These are phyloP conservation scores for Mycosphaerella sp. DNA, from an alignment of 2,329 filamentous ascomycete genomes.

Conservation along the genomic window DNA sequence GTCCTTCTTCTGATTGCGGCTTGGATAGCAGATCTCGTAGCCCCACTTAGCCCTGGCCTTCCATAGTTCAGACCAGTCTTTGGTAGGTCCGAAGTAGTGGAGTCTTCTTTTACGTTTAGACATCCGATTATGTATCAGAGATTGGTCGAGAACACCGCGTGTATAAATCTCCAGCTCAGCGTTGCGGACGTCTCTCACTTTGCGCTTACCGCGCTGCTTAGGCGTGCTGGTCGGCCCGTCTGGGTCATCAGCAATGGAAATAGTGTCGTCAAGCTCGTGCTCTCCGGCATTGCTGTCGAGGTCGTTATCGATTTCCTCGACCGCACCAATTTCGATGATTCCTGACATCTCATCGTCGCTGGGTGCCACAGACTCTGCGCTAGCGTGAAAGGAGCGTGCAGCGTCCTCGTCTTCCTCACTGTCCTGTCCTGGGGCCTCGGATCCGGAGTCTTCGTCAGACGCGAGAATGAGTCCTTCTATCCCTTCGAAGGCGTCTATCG, in stretches of 20 bases:
- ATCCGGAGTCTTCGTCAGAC: not conserved
- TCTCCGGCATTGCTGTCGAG: constrained; percentile 35
- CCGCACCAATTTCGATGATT: constrained; percentile 24
- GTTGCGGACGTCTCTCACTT: not conserved
- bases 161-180: constrained; percentile 16
- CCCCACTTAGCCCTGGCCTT: constrained; percentile 49
- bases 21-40: constrained; percentile 48
- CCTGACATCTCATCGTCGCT: constrained; percentile 33
- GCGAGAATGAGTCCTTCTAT: constrained; percentile 26
- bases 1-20: constrained; percentile 33
- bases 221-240: not conserved
- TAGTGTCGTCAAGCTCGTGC: constrained; percentile 32
- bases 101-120: constrained; percentile 43
- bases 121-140: constrained; percentile 21
- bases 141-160: constrained; percentile 26
- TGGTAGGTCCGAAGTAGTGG: constrained; percentile 47
- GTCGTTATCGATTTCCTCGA: constrained; percentile 29
- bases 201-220: not conserved
- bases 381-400: constrained; percentile 34
- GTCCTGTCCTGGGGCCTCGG: constrained; percentile 8
- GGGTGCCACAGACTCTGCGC: constrained; percentile 18
- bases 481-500: constrained; percentile 34
- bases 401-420: constrained; percentile 16
- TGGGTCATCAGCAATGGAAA: constrained; percentile 24
- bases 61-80: constrained; percentile 46